Percentiles rank a stretch among this genome's conserved stretches.
phyloP scores from a whole-genome alignment of 2,329 filamentous ascomycete genomes.

The Cladosporium sp. region DNA sequence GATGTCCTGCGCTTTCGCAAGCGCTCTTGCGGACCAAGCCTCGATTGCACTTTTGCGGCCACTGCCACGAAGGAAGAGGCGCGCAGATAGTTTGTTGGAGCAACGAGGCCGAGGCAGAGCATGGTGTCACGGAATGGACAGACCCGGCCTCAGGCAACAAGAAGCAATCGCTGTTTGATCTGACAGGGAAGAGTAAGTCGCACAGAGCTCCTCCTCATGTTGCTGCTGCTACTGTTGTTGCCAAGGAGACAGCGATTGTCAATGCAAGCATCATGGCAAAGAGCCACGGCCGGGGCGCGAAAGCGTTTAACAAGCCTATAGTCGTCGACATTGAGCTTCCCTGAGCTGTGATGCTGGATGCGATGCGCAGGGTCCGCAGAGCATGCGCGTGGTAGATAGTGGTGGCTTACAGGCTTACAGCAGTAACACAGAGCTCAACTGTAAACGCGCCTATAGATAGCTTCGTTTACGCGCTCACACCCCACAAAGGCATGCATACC shows the following conservation, averaged over 20 bases:
- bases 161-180: conserved; percentile 64
- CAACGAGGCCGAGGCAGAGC: conserved; percentile 44
- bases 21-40: conserved; percentile 64
- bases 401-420: not conserved
- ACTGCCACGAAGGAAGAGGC: conserved; percentile 69
- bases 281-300: conserved; percentile 55
- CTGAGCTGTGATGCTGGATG: conserved; percentile 33
- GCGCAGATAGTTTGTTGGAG: conserved; percentile 63
- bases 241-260: conserved; percentile 73
- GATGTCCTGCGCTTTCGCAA: conserved; percentile 61
- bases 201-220: conserved; percentile 37
- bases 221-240: conserved; percentile 21
- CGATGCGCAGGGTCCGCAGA: not conserved
- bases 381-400: not conserved
- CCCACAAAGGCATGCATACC: not conserved
- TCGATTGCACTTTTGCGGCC: conserved; percentile 67
- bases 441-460: conserved; percentile 12
- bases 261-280: conserved; percentile 76
- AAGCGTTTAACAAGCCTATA: conserved; percentile 73
- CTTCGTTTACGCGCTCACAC: conserved; percentile 13
- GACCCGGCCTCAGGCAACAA: conserved; percentile 60
- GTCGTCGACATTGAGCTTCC: conserved; percentile 80
- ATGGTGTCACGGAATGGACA: conserved; percentile 51
- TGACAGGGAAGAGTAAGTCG: conserved; percentile 48
- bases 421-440: not conserved